Percentiles rank a stretch among this genome's conserved stretches.
phyloP scores from a whole-genome alignment of 1,139 yeast species.

The Pneumocystis carinii region DNA sequence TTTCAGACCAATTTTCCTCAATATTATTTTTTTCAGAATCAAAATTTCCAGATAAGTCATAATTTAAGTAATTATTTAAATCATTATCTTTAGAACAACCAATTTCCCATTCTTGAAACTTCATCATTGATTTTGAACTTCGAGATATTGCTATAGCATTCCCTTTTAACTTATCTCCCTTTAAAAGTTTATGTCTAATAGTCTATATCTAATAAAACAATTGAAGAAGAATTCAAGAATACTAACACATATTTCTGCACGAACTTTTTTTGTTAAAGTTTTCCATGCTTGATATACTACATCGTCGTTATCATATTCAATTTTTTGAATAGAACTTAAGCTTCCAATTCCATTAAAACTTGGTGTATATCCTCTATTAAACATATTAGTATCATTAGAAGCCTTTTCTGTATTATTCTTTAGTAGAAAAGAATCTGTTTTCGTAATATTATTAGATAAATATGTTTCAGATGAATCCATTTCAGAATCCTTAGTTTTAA shows the following conservation, averaged over 20 bases:
- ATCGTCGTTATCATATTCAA: constrained; percentile 15
- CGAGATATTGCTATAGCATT: constrained; percentile 5
- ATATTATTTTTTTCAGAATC: not conserved
- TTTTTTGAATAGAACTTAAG: constrained; percentile 14
- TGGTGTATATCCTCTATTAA: constrained; percentile 20
- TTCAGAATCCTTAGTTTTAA: not conserved
- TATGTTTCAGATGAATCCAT: not conserved
- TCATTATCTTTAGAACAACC: constrained; percentile 1
- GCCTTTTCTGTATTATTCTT: not conserved
- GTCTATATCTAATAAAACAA: not conserved
- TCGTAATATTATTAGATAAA: not conserved
- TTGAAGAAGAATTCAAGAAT: constrained; percentile 2
- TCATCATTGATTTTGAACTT: constrained; percentile 1
- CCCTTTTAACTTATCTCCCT: constrained; percentile 2
- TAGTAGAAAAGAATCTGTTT: not conserved
- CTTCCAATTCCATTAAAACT: constrained; percentile 24
- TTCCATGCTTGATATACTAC: constrained; percentile 6
- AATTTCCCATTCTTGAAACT: constrained; percentile 3
- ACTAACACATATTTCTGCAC: constrained; percentile 6
- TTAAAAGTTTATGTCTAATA: constrained; percentile 2
- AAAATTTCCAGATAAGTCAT: not conserved
- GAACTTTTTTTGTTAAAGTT: constrained; percentile 4
- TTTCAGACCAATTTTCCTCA: constrained; percentile 26
- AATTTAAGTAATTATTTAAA: not conserved
- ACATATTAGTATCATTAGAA: not conserved